phyloP scores from a whole-genome alignment of 441 rosid species.

The Corymbia citriodora region DNA sequence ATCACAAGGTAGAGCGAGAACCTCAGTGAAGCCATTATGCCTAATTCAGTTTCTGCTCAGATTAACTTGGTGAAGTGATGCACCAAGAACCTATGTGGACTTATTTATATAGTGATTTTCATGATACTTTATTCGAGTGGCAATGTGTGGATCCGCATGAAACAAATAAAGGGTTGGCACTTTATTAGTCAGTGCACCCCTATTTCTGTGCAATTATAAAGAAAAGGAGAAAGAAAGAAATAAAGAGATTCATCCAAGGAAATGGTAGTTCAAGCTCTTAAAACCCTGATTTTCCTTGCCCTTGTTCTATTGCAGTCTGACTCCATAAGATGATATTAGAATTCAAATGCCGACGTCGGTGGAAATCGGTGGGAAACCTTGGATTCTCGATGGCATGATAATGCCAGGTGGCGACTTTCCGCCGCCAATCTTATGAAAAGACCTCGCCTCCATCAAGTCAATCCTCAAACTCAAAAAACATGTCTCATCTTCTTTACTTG shows the following conservation, averaged over 20 bases:
- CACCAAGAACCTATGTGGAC: not conserved
- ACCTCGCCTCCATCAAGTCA: not conserved
- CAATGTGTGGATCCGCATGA: not conserved
- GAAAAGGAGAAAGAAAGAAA: not conserved
- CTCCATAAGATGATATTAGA: not conserved
- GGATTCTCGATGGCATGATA: not conserved
- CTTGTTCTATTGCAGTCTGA: not conserved
- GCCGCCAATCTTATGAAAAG: not conserved
- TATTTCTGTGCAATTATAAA: not conserved
- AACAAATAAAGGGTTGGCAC: not conserved
- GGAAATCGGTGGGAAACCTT: not conserved
- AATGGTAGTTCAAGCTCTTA: not conserved
- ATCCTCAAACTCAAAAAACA: not conserved
- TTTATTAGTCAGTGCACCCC: not conserved
- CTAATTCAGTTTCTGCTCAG: not conserved
- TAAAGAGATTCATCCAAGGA: not conserved
- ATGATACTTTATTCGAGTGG: not conserved
- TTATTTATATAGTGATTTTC: not conserved
- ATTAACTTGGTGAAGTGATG: not conserved
- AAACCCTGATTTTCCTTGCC: not conserved
- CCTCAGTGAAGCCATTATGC: slow-evolving; percentile 22
- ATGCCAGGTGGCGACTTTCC: not conserved
- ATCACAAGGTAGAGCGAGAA: slow-evolving; percentile 18
- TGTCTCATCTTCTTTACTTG: not conserved
- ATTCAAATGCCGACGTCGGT: not conserved